Base-by-base conservation (phyloP, 306 rosid genomes). In the Canavalia ensiformis region DNA sequence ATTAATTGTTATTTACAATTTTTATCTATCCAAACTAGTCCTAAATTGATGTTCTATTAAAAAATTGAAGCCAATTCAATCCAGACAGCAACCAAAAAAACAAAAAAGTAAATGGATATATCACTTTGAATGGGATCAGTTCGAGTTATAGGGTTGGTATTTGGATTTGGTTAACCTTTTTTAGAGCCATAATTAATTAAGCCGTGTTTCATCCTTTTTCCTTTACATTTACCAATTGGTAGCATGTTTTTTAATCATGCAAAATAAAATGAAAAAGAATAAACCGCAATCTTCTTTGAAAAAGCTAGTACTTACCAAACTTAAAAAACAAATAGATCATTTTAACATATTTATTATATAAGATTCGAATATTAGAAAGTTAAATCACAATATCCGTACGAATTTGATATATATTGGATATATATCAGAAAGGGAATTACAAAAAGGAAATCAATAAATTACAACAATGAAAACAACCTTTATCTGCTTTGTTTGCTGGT, bases 301-400 rank as follows among this genome's bases (percentile, higher is more conserved):
- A 81, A 81, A 67, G 81, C 65, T 30, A 52, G 7, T 54, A 46
- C 45, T 57, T 50, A 68, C 42, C 49, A 2, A 68, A 46, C 51
- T 68, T 29, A 7, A 54, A 31, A 25, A 84, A 54, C 72, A 72
- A 74, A 50, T 54, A 39, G 25, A 64, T 35, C 55, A 70, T 83
- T 65, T 52, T 65, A 70, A 72, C 69, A 69, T 68, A 39, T 65
- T 79, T 71, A 64, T 75, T 29, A 31, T 75, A 30, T 33, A 72
- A 31, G 68, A 79, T 70, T 33, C 39, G 77, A 70, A 79, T 64
- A 75, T 47, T 37, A 12, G 6, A 79, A 70, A 42, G 82, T 34
- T 37, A 63, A 60, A 42, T 45, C 37, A 59, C 35, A 56, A 42
- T 8, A 25, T 65, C 80, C 83, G 67, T 47, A 65, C 72, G 63